These are phyloP conservation scores for Microbotryum intermedium DNA, from an alignment of 1,284 basidiomycete species.

Conservation along the genomic window DNA sequence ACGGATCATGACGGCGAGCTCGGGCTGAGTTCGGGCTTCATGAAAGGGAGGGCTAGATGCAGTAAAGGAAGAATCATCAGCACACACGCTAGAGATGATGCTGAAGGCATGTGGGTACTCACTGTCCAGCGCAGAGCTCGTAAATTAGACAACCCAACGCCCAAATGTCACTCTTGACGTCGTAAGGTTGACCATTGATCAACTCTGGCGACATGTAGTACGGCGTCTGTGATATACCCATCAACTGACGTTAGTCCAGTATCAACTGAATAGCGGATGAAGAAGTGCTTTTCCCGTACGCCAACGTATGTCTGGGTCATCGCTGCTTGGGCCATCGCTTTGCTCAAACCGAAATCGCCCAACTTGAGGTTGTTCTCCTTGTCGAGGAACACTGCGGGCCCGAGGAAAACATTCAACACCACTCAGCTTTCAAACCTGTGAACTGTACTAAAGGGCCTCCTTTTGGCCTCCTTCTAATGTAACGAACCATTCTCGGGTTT, in stretches of 20 bases:
- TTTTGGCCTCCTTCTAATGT: too few species aligned
- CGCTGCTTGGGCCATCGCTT: constrained; percentile 72
- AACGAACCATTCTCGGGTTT: constrained; percentile 89
- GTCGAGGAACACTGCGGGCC: constrained; percentile 65
- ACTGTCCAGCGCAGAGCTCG: constrained; percentile 82
- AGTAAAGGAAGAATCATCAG: background rate
- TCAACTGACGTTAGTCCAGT: background rate
- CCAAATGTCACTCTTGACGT: constrained; percentile 97
- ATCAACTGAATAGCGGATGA: background rate
- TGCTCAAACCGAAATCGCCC: constrained; percentile 91
- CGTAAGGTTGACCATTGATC: constrained; percentile 91
- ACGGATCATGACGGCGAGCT: constrained; percentile 70
- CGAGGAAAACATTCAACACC: too few species aligned
- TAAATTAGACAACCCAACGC: constrained; percentile 92
- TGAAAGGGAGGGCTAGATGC: constrained; percentile 63
- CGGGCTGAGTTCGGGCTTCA: constrained; percentile 77
- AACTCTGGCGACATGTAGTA: constrained; percentile 99
- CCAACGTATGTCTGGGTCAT: constrained; percentile 97
- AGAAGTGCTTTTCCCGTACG: constrained; percentile 48
- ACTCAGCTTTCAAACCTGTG: too few species aligned
- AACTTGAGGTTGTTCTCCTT: constrained; percentile 73
- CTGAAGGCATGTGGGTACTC: constrained; percentile 24
- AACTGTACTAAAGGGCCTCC: too few species aligned
- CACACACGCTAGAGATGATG: too few species aligned
- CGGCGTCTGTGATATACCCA: constrained; percentile 57